Evolutionary conservation across 768 basidiomycete species (phyloP), one percentile per base, ranked within the genome.

Genomic region (Polyporus arcularius): DNA sequence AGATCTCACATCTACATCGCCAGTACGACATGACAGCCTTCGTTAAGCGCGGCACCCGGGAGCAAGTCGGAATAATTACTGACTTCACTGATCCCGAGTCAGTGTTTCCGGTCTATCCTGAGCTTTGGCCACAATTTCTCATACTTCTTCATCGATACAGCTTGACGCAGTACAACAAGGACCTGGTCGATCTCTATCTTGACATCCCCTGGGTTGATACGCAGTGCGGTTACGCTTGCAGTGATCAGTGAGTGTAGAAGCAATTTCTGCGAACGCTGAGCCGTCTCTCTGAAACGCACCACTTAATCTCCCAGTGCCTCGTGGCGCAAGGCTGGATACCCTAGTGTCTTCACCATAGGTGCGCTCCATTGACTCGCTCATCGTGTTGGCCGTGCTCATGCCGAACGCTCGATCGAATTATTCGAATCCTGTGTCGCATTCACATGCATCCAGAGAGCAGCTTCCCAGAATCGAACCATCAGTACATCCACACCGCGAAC

Each of bases 1-100:
- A 57, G 57, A 59, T 63, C 62, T 63, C 38, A 63, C 54, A 9
- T 12, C 60, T 43, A 53, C 28, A 14, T 53, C 47, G 50, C 52
- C 66, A 92, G 90, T 91, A 89, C 69, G 92, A 94, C 72, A 94
- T 94, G 92, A 94, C 92, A 21, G 92, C 92, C 57, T 97, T 94
- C 94, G 91, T 96, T 62, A 94, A 94, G 82, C 70, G 72, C 57
- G 82, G 82, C 12, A 81, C 81, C 12, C 70, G 84, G 79, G 80
- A 80, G 69, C 78, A 67, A 78, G 88, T 96, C 61, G 90, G 90
- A 46, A 82, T 96, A 53, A 92, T 96, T 69, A 87, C 84, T 42
- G 95, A 97, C 74, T 94, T 78, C 68, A 88, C 89, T 18, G 89
- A 96, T 43, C 41, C 55, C 42, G 60, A 61, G 64, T 67, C 46